Evolutionary conservation across 441 rosid genomes (phyloP), one percentile per base, ranked within the genome.

Genomic region (Gossypium aridum): DNA sequence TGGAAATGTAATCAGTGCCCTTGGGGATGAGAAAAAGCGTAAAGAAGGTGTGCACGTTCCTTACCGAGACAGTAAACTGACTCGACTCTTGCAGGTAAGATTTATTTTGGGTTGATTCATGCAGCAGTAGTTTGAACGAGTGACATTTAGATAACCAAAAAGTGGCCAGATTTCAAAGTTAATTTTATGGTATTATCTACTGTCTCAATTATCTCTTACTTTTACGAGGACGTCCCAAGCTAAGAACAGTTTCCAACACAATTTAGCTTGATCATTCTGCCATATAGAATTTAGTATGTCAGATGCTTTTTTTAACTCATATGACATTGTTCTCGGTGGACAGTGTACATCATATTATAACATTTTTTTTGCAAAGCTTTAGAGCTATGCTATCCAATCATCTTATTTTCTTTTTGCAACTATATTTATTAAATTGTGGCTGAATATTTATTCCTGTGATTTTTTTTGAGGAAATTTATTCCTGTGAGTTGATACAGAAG

Each of bases 1-100:
- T 75, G 92, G 92, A 62, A 89, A 89, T 37, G 92, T 89, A 74
- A 89, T 89, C 65, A 89, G 92, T 78, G 92, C 92, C 59, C 87
- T 89, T 43, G 92, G 90, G 67, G 92, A 89, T 51, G 90, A 89
- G 78, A 89, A 87, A 83, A 89, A 84, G 80, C 85, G 90, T 69
- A 89, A 84, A 83, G 92, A 89, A 81, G 88, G 88, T 55, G 83
- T 77, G 67, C 92, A 89, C 64, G 90, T 89, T 70, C 92, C 92
- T 28, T 89, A 87, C 77, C 80, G 92, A 64, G 92, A 89, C 80
- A 89, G 92, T 79, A 89, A 89, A 83, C 83, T 89, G 54, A 89
- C 92, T 76, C 88, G 90, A 64, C 80, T 89, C 49, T 78, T 89
- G 83, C 92, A 88, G 89, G 92, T 80, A 37, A 76, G 78, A 60